A percentile compares a stretch with the other conserved stretches of the same genome.
These are phyloP conservation scores for Capronia americana DNA, from an alignment of 2,329 filamentous ascomycete genomes.

Conservation along the genomic window DNA sequence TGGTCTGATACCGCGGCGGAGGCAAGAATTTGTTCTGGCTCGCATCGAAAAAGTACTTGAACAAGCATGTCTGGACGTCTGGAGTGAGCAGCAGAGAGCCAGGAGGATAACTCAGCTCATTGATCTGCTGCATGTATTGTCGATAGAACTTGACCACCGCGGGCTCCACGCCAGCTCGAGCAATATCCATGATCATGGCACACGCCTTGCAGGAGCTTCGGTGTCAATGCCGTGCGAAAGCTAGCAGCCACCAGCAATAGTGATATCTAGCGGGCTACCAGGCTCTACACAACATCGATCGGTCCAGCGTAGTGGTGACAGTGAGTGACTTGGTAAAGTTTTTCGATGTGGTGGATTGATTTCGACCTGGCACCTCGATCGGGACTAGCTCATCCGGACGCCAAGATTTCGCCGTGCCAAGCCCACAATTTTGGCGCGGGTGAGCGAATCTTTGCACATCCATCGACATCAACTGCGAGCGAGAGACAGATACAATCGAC, in stretches of 20 bases:
- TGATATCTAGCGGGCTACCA: not conserved
- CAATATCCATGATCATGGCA: conserved; percentile 27
- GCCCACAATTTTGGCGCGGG: conserved; percentile 30
- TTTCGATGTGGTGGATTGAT: conserved; percentile 3
- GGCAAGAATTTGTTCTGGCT: conserved; percentile 50
- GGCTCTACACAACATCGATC: not conserved
- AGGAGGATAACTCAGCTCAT: conserved; percentile 70
- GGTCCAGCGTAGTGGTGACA: not conserved
- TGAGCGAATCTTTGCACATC: conserved; percentile 25
- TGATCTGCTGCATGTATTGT: conserved; percentile 80
- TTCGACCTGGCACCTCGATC: conserved; percentile 7
- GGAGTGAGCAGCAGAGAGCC: conserved; percentile 63
- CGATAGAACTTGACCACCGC: conserved; percentile 65
- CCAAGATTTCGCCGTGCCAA: conserved; percentile 36
- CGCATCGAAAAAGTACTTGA: conserved; percentile 68
- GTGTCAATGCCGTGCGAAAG: not conserved
- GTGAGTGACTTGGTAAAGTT: not conserved
- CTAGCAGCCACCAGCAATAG: not conserved
- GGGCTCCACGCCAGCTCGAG: conserved; percentile 42
- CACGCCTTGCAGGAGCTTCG: not conserved
- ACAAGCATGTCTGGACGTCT: conserved; percentile 70
- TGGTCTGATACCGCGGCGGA: conserved; percentile 71
- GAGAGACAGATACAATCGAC: conserved; percentile 5
- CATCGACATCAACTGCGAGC: conserved; percentile 14
- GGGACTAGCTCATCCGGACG: conserved; percentile 13